These are phyloP conservation scores for Talaromyces ruber DNA, from an alignment of 495 filamentous ascomycete genomes.

Conservation along the genomic window DNA sequence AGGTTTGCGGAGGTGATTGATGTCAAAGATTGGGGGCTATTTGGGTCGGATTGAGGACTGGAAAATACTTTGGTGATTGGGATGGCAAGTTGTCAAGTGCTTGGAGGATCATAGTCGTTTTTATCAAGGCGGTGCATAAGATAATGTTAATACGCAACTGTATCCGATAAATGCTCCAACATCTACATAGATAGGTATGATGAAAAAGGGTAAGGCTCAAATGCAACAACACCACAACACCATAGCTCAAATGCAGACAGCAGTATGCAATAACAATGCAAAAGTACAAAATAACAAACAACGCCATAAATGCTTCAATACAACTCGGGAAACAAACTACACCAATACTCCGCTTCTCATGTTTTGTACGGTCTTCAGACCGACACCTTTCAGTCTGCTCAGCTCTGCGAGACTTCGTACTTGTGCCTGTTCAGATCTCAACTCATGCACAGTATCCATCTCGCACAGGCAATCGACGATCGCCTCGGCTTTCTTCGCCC, in stretches of 20 bases:
- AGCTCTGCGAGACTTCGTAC: constrained; percentile 37
- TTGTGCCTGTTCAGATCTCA: constrained; percentile 14
- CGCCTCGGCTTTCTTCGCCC: constrained; percentile 44
- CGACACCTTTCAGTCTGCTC: constrained; percentile 42
- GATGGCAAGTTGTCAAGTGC: background rate
- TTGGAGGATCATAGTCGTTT: background rate
- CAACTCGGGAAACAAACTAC: constrained; percentile 8
- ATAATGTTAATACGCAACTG: background rate
- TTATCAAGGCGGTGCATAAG: background rate
- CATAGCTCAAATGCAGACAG: constrained; percentile 1
- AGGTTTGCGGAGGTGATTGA: constrained; percentile 63
- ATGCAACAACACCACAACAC: constrained; percentile 2
- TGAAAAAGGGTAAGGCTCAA: background rate
- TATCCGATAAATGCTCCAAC: background rate
- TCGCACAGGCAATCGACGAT: constrained; percentile 45
- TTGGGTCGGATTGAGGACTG: constrained; percentile 33
- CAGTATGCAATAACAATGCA: constrained; percentile 1
- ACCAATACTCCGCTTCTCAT: constrained; percentile 42
- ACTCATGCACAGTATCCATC: constrained; percentile 27
- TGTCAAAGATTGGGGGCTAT: constrained; percentile 76
- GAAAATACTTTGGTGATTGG: background rate
- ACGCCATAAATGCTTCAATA: constrained; percentile 8
- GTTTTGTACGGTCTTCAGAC: constrained; percentile 42
- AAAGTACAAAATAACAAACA: background rate
- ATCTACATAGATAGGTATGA: background rate